Conservation (phyloP, 2,329 filamentous ascomycete species). For the Metarhizium rileyi region DNA sequence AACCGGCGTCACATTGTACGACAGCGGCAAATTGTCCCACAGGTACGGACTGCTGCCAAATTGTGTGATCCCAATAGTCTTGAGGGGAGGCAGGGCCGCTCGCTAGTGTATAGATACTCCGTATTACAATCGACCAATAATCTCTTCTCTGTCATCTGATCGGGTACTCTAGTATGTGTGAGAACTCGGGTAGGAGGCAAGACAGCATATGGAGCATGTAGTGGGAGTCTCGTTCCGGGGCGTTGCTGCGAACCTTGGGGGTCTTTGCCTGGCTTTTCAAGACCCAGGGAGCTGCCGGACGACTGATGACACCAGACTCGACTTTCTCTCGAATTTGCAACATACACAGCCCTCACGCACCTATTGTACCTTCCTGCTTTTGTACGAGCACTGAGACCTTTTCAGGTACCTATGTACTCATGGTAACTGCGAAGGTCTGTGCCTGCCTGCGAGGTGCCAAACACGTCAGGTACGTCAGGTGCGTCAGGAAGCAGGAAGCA, state of each 20-base stretch:
- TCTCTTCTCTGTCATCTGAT: conserved; percentile 14
- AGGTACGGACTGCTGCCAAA: neutral
- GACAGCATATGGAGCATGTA: neutral
- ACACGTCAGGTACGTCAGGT: neutral
- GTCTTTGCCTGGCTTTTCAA: too few species aligned
- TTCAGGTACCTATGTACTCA: too few species aligned
- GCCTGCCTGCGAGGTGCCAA: neutral
- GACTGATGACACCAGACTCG: too few species aligned
- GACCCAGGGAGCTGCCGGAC: too few species aligned
- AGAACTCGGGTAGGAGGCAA: neutral
- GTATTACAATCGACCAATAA: conserved; percentile 20
- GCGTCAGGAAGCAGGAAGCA: neutral
- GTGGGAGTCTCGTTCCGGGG: neutral
- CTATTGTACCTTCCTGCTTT: too few species aligned
- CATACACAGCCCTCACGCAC: too few species aligned
- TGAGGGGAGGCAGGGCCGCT: conserved; percentile 20
- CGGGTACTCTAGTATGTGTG: neutral
- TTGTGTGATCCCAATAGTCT: conserved; percentile 1
- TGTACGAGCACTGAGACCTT: too few species aligned
- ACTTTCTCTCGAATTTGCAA: too few species aligned
- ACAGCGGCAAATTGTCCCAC: neutral
- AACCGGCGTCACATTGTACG: neutral
- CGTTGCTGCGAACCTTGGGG: too few species aligned
- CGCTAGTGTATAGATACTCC: conserved; percentile 27
- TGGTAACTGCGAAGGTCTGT: neutral